Evolutionary conservation across 805 yeast genomes (phyloP).

Genomic region (Sungouiella blattae): DNA sequence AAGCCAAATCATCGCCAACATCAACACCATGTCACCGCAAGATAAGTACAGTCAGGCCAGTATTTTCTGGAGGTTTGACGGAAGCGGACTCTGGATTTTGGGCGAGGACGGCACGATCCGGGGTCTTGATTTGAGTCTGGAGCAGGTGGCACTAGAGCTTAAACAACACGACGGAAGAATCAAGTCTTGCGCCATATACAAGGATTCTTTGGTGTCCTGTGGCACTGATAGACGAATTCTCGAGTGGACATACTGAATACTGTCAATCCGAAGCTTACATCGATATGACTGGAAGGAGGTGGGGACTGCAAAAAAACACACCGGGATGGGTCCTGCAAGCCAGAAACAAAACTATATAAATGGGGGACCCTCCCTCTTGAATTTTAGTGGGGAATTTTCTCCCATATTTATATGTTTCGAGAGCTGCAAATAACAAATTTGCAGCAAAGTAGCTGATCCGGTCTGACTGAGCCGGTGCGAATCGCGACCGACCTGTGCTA

Average conservation of each 20-base stretch:
- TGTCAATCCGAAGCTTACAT: too few species aligned
- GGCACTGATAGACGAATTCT: conserved; percentile 39
- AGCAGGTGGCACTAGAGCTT: conserved; percentile 30
- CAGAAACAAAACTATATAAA: too few species aligned
- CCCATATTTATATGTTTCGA: too few species aligned
- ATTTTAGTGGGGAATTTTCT: too few species aligned
- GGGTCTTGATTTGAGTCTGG: conserved; percentile 51
- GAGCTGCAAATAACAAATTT: too few species aligned
- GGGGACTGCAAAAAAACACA: too few species aligned
- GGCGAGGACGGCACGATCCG: conserved; percentile 68
- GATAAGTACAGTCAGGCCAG: conserved; percentile 58
- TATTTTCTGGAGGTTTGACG: conserved; percentile 41
- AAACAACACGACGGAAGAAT: conserved; percentile 46
- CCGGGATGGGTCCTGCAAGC: too few species aligned
- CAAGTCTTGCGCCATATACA: conserved; percentile 33
- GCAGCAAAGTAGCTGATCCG: too few species aligned
- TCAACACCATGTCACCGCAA: conserved; percentile 58
- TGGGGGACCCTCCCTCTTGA: too few species aligned
- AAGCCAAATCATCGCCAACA: conserved; percentile 25
- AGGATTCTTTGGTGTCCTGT: conserved; percentile 43
- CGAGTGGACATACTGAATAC: conserved; percentile 6
- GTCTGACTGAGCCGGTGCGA: too few species aligned
- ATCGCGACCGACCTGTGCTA: too few species aligned
- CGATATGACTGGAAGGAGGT: too few species aligned
- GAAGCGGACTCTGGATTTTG: conserved; percentile 59